Base-by-base conservation (phyloP, 2,329 filamentous ascomycete genomes). In the Diaporthe batatas region DNA sequence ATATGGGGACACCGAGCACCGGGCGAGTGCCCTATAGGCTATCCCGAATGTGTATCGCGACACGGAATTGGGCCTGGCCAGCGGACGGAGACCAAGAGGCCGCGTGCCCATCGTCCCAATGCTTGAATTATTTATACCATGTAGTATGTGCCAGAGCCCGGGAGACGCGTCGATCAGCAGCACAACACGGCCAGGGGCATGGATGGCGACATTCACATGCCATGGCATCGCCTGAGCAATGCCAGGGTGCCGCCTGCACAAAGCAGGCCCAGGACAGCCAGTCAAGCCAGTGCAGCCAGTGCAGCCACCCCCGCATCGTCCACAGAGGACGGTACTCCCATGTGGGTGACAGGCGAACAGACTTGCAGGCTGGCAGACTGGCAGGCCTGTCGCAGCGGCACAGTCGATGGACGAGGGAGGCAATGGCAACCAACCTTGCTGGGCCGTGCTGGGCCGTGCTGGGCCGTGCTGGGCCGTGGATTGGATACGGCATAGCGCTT, bases 161-260 rank as follows among this genome's bases (percentile, higher is more conserved):
- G n/a, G 42, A 14, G 49, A 49, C 21, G 29, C 62, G 44, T 32
- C 14, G 44, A 65, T 36, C 62, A 51, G 62, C 29, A 65, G 6
- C 44, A 65, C 42, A 29, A 29, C 2, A 42, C 39, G 39, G 39
- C 39, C 39, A 34, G 58, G 58, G 44, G 32, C 62, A 51, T 32
- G 44, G 25, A 36, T 51, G 62, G 44, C 62, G 62, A 67, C 62
- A 67, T 53, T 67, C 62, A 67, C 62, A 67, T 67, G 62, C 62
- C 8, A 39, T 8, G 34, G 5, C 47, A 34, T 51, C 62, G n/a
- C 36, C 44, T 23, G 44, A 49, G 32, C 44, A 51, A 23, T 2
- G 44, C 62, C 62, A 51, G 62, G 62, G 34, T 65, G 32, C 21
- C 62, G 62, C 62, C 62, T 65, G 62, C 21, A 65, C 42, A 23